Evolutionary conservation across 208 protist genomes (phyloP).

Genomic region (Leptomonas pyrrhocoris): DNA sequence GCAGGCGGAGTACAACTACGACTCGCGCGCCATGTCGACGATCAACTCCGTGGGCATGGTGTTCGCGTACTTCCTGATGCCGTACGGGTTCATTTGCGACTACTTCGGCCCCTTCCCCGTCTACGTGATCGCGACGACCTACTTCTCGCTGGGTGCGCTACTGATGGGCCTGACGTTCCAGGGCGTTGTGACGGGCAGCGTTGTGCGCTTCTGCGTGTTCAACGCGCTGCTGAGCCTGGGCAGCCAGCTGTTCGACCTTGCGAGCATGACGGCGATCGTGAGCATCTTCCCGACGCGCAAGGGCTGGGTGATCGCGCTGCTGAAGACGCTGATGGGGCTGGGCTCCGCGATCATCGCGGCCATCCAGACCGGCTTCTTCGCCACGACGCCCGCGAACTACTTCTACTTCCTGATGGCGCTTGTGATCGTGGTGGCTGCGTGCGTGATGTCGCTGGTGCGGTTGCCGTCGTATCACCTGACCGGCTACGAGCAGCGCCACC

Average conservation of each 20-base stretch:
- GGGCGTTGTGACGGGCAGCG: conserved; percentile 40
- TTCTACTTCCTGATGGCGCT: conserved; percentile 67
- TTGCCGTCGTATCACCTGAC: too few species aligned
- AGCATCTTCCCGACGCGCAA: conserved; percentile 55
- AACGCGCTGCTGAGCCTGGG: conserved; percentile 47
- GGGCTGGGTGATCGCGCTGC: conserved; percentile 61
- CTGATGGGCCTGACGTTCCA: conserved; percentile 59
- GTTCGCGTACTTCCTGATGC: conserved; percentile 45
- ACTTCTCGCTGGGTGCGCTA: conserved; percentile 41
- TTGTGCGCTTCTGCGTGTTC: conserved; percentile 45
- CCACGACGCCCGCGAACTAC: conserved; percentile 26
- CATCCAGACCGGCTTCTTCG: conserved; percentile 64
- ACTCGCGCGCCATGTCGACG: conserved; percentile 53
- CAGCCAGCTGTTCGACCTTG: conserved; percentile 59
- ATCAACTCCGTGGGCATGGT: conserved; percentile 59
- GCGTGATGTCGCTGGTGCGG: conserved; percentile 33
- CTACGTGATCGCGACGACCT: conserved; percentile 35
- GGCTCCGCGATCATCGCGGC: conserved; percentile 65
- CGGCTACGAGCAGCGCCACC: conserved; percentile 36
- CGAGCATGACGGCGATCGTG: conserved; percentile 49
- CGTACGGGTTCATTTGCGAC: conserved; percentile 60
- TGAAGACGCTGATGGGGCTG: conserved; percentile 74
- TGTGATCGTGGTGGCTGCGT: conserved; percentile 21
- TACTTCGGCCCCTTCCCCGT: conserved; percentile 53
- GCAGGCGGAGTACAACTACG: conserved; percentile 44